A percentile compares a stretch with the other conserved stretches of the same genome.
phyloP scores from a whole-genome alignment of 2,329 filamentous ascomycete genomes.

The Beauveria varroae region DNA sequence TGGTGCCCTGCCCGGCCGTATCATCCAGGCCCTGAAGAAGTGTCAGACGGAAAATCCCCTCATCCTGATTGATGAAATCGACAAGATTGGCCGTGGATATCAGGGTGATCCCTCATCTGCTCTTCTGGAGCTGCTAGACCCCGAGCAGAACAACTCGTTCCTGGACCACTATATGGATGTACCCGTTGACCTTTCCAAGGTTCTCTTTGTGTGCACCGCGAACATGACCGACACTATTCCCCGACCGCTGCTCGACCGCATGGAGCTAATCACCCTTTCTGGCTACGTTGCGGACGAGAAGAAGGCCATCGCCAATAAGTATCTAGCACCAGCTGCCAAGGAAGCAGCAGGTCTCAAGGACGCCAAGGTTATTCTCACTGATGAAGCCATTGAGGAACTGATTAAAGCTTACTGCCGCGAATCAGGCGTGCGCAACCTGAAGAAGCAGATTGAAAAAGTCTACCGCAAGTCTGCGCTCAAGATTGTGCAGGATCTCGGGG shows the following conservation, averaged over 20 bases:
- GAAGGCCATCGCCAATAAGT: constrained; percentile 93
- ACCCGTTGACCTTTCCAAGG: constrained; percentile 93
- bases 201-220: constrained; percentile 95
- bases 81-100: constrained; percentile 95
- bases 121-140: constrained; percentile 85
- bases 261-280: constrained; percentile 95
- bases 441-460: constrained; percentile 99
- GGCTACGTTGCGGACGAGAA: constrained; percentile 98
- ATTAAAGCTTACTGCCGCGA: constrained; percentile 99
- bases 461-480: constrained; percentile 96
- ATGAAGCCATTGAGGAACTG: constrained; percentile 86
- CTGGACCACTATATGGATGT: constrained; percentile 98
- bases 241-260: constrained; percentile 84
- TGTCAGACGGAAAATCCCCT: constrained; percentile 98
- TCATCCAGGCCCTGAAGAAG: constrained; percentile 98
- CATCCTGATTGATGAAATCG: constrained; percentile 92
- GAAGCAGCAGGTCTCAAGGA: constrained; percentile 85
- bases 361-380: constrained; percentile 78
- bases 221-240: constrained; percentile 99
- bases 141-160: constrained; percentile 96
- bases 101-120: constrained; percentile 95
- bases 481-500: constrained; percentile 90
- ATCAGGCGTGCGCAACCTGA: constrained; percentile 92
- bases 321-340: constrained; percentile 89
- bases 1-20: constrained; percentile 86